Percentiles rank a stretch among this genome's conserved stretches.
Conservation (phyloP, 257 asterid species). For the Petunia secreta region DNA sequence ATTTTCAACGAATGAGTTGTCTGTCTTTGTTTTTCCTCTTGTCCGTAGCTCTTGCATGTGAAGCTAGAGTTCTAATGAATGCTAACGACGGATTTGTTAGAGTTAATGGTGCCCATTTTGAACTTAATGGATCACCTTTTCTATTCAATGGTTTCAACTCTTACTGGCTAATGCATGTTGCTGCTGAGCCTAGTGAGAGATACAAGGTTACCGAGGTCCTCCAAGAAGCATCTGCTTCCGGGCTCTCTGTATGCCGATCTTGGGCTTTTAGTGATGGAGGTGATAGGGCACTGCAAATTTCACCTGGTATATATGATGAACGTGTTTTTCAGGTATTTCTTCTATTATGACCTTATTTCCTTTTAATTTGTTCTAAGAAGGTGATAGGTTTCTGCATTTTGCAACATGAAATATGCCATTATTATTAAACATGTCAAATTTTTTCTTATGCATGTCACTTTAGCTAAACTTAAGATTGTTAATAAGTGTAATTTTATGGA, state of each 20-base stretch:
- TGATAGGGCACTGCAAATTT: constrained; percentile 44
- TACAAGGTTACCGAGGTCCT: constrained; percentile 48
- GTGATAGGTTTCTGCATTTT: not conserved
- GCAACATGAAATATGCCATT: not conserved
- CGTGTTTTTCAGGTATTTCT: constrained; percentile 50
- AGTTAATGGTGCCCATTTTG: constrained; percentile 47
- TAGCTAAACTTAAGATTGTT: not conserved
- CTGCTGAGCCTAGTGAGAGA: constrained; percentile 47
- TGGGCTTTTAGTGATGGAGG: constrained; percentile 79
- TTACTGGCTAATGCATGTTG: constrained; percentile 65
- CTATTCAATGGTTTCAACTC: constrained; percentile 64
- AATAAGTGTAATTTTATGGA: not conserved
- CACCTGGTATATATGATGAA: constrained; percentile 53
- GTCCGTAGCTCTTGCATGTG: constrained; percentile 27
- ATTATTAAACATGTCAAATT: too few species aligned
- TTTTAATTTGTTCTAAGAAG: not conserved
- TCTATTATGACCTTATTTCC: not conserved
- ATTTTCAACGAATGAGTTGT: not conserved
- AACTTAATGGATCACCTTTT: constrained; percentile 43
- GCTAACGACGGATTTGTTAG: constrained; percentile 31
- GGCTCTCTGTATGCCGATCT: constrained; percentile 56
- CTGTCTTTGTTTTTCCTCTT: not conserved
- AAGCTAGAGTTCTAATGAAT: constrained; percentile 24
- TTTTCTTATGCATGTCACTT: too few species aligned
- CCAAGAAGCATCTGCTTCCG: constrained; percentile 45